A percentile compares a stretch with the other conserved stretches of the same genome.
Evolutionary conservation across 78 protist species (phyloP).

Genomic region (Polysphondylium violaceum): DNA sequence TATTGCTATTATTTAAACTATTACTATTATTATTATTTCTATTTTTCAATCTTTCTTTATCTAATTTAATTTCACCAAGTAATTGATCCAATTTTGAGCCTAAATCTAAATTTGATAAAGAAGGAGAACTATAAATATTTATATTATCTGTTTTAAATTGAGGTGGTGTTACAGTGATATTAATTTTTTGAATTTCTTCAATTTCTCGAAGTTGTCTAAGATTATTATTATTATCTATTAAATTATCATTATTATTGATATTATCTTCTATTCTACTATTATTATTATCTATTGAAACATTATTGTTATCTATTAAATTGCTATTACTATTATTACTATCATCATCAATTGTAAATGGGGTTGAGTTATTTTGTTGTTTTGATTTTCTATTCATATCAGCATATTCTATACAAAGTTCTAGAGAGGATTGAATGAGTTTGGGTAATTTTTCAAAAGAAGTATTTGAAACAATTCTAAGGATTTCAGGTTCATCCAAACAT

Average conservation of each 20-base stretch:
- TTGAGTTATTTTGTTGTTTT: slow-evolving; percentile 26
- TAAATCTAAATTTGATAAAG: neutral
- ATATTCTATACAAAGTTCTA: slow-evolving; percentile 74
- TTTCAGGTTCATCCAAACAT: slow-evolving; percentile 54
- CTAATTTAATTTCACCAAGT: slow-evolving; percentile 28
- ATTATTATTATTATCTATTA: neutral
- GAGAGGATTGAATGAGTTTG: slow-evolving; percentile 62
- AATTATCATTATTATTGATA: neutral
- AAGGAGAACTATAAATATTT: neutral
- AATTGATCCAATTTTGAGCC: slow-evolving; percentile 40
- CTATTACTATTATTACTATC: neutral
- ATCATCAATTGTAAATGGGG: neutral
- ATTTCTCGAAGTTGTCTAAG: neutral
- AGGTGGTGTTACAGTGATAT: too few species aligned
- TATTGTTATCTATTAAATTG: neutral
- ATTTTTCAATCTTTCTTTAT: slow-evolving; percentile 43
- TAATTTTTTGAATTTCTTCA: neutral
- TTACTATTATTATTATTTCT: neutral
- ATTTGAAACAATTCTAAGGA: slow-evolving; percentile 51
- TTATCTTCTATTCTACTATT: neutral
- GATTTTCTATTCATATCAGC: slow-evolving; percentile 54
- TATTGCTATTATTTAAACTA: neutral
- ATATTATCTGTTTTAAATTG: too few species aligned
- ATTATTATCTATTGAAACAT: neutral
- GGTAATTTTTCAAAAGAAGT: slow-evolving; percentile 68